Percentiles rank a stretch among this genome's conserved stretches.
phyloP scores from a whole-genome alignment of 352 stramenopile genomes.

The Phytopythium boreale region DNA sequence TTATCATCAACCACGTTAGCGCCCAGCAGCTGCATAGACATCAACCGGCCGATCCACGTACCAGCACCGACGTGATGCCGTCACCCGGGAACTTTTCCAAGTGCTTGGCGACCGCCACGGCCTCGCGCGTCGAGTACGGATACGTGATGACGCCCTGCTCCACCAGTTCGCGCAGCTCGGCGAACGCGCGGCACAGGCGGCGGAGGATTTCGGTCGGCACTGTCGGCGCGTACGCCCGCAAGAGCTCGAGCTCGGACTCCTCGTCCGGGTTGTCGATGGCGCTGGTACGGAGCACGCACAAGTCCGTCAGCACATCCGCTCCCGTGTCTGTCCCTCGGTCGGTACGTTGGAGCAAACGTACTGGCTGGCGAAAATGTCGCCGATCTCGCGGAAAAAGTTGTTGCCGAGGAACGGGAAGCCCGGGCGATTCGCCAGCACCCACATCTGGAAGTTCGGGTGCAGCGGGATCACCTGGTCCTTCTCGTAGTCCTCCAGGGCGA shows the following conservation, averaged over 20 bases:
- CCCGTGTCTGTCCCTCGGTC: neutral
- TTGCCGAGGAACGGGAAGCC: slow-evolving; percentile 97
- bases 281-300: slow-evolving; percentile 15
- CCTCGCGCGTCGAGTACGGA: slow-evolving; percentile 93
- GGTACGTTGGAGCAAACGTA: slow-evolving; percentile 21
- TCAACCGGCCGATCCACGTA: slow-evolving; percentile 15
- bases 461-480: slow-evolving; percentile 86
- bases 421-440: slow-evolving; percentile 94
- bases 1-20: neutral
- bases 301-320: neutral
- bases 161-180: slow-evolving; percentile 86
- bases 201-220: slow-evolving; percentile 76
- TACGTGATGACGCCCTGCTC: slow-evolving; percentile 91
- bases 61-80: slow-evolving; percentile 75
- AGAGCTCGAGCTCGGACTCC: slow-evolving; percentile 87
- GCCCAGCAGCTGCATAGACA: neutral
- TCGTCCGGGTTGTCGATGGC: slow-evolving; percentile 91
- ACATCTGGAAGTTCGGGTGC: slow-evolving; percentile 92
- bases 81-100: slow-evolving; percentile 91
- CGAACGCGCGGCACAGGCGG: slow-evolving; percentile 85
- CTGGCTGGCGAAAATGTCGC: slow-evolving; percentile 93
- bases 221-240: slow-evolving; percentile 88
- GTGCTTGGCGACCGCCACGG: slow-evolving; percentile 93
- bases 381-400: slow-evolving; percentile 93
- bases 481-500: slow-evolving; percentile 53